Base-by-base conservation (phyloP, 306 rosid genomes). In the Inga laurina region DNA sequence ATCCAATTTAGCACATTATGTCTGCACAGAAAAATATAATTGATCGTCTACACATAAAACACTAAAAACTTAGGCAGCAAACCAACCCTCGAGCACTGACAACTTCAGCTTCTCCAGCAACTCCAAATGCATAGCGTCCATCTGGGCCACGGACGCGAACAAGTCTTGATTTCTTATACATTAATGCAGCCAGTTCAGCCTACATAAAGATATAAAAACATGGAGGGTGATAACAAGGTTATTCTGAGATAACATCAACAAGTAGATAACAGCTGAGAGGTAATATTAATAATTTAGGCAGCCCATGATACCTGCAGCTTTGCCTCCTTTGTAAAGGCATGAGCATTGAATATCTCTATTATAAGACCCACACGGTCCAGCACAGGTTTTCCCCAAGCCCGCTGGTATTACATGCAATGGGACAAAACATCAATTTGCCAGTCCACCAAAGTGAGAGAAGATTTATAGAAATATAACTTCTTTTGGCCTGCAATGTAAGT, bases 121-220 rank as follows among this genome's bases (percentile, higher is more conserved):
- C 84, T 77, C 99, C 97, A 88, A 96, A 96, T 22, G 97, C 84
- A 48, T 62, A 66, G 75, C 95, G 96, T 84, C 99, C 98, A 89
- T 74, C 87, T 3, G 82, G 81, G 66, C 96, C 93, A 48, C 92
- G 93, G 46, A 81, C 82, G 66, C 97, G 94, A 74, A 96, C 94
- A 59, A 96, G 99, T 85, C 97, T 90, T 1, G 95, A 88, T 85
- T 88, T 96, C 92, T 94, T 94, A 85, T 89, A 94, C 81, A 89
- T 90, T 19, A 96, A 83, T 71, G 98, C 97, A 16, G 99, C 99
- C 46, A 96, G 92, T 85, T 96, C 99, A 62, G 97, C 99, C 98
- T 96, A 83, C 80, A 82, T 21, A 24, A 11, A 62, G 13, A 72
- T 44, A 49, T 16, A 81, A 79, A 81, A 21, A 44, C 67, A 39